A percentile compares a stretch with the other conserved stretches of the same genome.
Evolutionary conservation across 2,329 filamentous ascomycete species (phyloP).

Genomic region (Juglanconis sp.): DNA sequence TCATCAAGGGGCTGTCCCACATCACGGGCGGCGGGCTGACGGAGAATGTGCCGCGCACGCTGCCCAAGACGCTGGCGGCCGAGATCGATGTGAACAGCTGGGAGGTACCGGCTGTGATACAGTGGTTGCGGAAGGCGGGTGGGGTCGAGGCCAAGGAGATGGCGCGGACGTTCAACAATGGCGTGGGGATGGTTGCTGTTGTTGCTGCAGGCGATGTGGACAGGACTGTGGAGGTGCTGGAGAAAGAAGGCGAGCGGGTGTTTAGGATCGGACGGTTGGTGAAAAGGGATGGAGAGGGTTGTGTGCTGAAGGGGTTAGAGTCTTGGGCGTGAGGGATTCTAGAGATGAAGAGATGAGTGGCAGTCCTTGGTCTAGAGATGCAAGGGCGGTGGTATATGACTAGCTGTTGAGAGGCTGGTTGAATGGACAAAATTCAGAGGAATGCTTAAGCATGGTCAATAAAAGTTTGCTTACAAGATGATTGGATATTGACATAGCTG

Average conservation of each 20-base stretch:
- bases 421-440: too few relatives aligned
- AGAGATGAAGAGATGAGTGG: too few relatives aligned
- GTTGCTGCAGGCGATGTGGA: constrained; percentile 65
- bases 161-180: constrained; percentile 90
- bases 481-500: too few relatives aligned
- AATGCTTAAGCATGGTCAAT: too few relatives aligned
- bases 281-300: constrained; percentile 53
- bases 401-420: too few relatives aligned
- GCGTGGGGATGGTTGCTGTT: constrained; percentile 89
- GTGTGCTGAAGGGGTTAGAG: constrained; percentile 36
- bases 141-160: constrained; percentile 76
- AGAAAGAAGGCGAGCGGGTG: constrained; percentile 71
- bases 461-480: too few relatives aligned
- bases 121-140: constrained; percentile 75
- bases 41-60: constrained; percentile 93
- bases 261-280: constrained; percentile 72
- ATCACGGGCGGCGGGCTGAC: constrained; percentile 92
- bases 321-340: constrained; percentile 8
- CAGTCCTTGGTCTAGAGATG: too few relatives aligned
- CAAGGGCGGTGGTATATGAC: too few relatives aligned
- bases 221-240: constrained; percentile 57
- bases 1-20: constrained; percentile 90
- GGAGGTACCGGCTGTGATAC: constrained; percentile 75
- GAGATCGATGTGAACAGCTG: constrained; percentile 76
- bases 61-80: constrained; percentile 74